These are phyloP conservation scores for Microbotryum violaceum DNA, from an alignment of 1,284 basidiomycete species.

Conservation along the genomic window DNA sequence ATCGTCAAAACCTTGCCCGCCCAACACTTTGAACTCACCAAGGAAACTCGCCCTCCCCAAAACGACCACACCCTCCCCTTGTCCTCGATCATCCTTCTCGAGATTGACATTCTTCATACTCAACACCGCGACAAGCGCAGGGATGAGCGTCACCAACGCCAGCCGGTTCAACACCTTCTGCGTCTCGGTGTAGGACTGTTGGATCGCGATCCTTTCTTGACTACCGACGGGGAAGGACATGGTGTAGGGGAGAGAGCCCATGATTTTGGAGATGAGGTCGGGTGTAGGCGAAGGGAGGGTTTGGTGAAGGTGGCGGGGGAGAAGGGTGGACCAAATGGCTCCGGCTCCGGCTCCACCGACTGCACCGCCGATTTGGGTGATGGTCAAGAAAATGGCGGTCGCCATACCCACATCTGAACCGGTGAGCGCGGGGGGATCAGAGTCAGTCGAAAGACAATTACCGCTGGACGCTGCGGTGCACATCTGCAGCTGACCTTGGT, in stretches of 20 bases:
- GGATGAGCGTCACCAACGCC: conserved; percentile 26
- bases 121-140: conserved; percentile 24
- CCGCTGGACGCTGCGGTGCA: background rate
- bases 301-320: conserved; percentile 26
- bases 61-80: conserved; percentile 28
- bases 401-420: conserved; percentile 35
- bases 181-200: conserved; percentile 33
- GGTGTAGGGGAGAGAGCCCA: conserved; percentile 33
- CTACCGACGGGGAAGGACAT: conserved; percentile 31
- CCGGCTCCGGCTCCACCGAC: conserved; percentile 37
- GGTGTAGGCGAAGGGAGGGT: background rate
- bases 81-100: conserved; percentile 14
- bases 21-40: conserved; percentile 7
- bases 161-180: conserved; percentile 33
- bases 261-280: conserved; percentile 31
- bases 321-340: conserved; percentile 35
- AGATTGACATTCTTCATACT: conserved; percentile 33
- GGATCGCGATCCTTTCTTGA: conserved; percentile 29
- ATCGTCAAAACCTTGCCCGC: background rate
- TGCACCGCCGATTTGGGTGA: conserved; percentile 38
- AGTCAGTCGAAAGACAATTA: background rate
- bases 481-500: conserved; percentile 19
- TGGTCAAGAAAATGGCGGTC: conserved; percentile 37
- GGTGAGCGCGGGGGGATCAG: background rate
- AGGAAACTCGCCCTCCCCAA: conserved; percentile 28